Evolutionary conservation across 257 asterid genomes (phyloP).

Genomic region (Nicotiana otophora): DNA sequence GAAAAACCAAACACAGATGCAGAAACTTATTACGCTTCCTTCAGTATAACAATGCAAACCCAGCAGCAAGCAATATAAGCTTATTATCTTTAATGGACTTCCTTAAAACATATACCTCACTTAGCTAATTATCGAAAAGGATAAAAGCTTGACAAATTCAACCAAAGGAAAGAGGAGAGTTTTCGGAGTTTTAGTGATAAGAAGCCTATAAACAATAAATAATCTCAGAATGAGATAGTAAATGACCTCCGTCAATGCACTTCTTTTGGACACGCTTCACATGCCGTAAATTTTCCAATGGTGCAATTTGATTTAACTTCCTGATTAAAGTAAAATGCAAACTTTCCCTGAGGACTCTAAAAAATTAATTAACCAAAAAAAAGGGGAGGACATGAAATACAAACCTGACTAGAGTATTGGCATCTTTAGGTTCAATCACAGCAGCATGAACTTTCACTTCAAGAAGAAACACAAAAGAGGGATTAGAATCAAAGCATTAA

Average conservation of each 20-base stretch:
- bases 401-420: conserved; percentile 64
- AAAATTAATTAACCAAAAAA: no score
- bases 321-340: conserved; percentile 25
- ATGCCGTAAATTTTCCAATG: conserved; percentile 84
- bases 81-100: not conserved
- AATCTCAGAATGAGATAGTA: not conserved
- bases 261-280: conserved; percentile 73
- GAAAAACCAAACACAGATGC: not conserved
- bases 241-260: conserved; percentile 53
- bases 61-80: not conserved
- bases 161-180: not conserved
- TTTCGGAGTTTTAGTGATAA: not conserved
- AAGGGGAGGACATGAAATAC: not conserved
- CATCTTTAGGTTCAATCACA: conserved; percentile 63
- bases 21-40: not conserved
- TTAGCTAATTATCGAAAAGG: not conserved
- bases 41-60: not conserved
- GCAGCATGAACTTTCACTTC: conserved; percentile 57
- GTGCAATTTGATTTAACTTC: conserved; percentile 71
- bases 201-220: not conserved
- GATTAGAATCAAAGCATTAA: not conserved
- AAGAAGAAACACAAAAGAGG: not conserved
- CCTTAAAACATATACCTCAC: not conserved
- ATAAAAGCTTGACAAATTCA: not conserved
- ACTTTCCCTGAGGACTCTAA: no score